Evolutionary conservation across 1,284 basidiomycete genomes (phyloP).

Genomic region (Ceratobasidium sp.): DNA sequence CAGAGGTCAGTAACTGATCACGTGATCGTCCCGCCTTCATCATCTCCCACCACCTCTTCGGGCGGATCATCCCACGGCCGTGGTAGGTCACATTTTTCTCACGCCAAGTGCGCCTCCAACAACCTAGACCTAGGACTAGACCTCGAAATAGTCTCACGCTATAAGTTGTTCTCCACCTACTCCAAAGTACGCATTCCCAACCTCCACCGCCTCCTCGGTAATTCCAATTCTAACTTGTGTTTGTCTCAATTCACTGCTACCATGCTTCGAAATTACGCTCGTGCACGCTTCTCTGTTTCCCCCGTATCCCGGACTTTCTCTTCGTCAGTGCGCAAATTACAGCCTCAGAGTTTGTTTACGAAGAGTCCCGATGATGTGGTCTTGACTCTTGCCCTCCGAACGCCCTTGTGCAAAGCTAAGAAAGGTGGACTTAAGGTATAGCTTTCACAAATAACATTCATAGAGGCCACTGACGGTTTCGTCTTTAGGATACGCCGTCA

Average conservation of each 20-base stretch:
- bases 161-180: not conserved
- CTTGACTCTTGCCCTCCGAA: slow-evolving; percentile 87
- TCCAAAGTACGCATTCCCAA: slow-evolving; percentile 37
- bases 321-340: slow-evolving; percentile 35
- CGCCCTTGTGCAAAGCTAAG: slow-evolving; percentile 80
- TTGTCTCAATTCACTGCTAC: not conserved
- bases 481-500: slow-evolving; percentile 68
- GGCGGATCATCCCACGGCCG: slow-evolving; percentile 40
- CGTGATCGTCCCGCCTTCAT: not conserved
- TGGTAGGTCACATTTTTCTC: slow-evolving; percentile 30
- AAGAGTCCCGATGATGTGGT: slow-evolving; percentile 86
- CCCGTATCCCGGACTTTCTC: slow-evolving; percentile 19
- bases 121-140: not conserved
- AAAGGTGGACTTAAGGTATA: slow-evolving; percentile 80
- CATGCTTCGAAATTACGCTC: slow-evolving; percentile 25
- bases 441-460: not conserved
- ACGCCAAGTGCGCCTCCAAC: not conserved
- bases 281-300: not conserved
- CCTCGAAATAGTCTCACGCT: not conserved
- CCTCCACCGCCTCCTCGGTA: slow-evolving; percentile 33
- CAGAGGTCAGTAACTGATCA: not conserved
- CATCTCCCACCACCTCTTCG: not conserved
- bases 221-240: slow-evolving; percentile 12
- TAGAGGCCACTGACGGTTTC: not conserved
- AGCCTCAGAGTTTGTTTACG: slow-evolving; percentile 43